Conservation (phyloP, 2,329 filamentous ascomycete genomes). For the Penicillium olsonii region DNA sequence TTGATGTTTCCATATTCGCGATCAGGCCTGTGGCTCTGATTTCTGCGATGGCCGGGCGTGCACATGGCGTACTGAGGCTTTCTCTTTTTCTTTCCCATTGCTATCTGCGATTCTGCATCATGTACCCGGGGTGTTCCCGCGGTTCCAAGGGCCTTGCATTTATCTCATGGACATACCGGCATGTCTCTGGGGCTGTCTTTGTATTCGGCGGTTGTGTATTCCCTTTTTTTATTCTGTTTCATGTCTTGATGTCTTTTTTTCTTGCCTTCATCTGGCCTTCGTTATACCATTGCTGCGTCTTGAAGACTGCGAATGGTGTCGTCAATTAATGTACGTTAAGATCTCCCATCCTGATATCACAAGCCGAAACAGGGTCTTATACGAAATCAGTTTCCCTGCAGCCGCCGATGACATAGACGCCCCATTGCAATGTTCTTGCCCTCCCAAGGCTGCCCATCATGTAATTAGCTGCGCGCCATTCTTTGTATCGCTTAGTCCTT, state of each 20-base stretch:
- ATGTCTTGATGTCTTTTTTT: conserved; percentile 11
- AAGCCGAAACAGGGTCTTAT: conserved; percentile 43
- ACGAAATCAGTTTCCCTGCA: conserved; percentile 50
- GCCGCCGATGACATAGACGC: conserved; percentile 45
- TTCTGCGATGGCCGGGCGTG: conserved; percentile 33
- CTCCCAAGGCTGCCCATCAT: conserved; percentile 32
- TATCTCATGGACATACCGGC: conserved; percentile 33
- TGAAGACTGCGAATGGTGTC: conserved; percentile 36
- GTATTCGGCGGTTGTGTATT: conserved; percentile 33
- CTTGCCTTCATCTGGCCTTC: conserved; percentile 40
- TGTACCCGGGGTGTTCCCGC: conserved; percentile 23
- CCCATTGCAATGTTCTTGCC: conserved; percentile 31
- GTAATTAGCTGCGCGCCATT: conserved; percentile 36
- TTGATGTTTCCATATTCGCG: conserved; percentile 2
- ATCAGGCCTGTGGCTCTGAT: conserved; percentile 35
- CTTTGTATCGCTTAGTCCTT: conserved; percentile 30
- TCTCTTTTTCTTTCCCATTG: conserved; percentile 21
- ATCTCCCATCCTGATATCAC: conserved; percentile 47
- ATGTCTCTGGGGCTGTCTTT: conserved; percentile 34
- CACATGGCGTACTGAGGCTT: conserved; percentile 39
- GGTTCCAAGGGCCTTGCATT: conserved; percentile 34
- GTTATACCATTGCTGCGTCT: conserved; percentile 37
- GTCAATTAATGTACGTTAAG: conserved; percentile 53
- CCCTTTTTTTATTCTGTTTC: conserved; percentile 16
- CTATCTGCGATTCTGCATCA: conserved; percentile 20